Evolutionary conservation across 1,284 basidiomycete genomes (phyloP).

Genomic region (Schizopora paradoxa): DNA sequence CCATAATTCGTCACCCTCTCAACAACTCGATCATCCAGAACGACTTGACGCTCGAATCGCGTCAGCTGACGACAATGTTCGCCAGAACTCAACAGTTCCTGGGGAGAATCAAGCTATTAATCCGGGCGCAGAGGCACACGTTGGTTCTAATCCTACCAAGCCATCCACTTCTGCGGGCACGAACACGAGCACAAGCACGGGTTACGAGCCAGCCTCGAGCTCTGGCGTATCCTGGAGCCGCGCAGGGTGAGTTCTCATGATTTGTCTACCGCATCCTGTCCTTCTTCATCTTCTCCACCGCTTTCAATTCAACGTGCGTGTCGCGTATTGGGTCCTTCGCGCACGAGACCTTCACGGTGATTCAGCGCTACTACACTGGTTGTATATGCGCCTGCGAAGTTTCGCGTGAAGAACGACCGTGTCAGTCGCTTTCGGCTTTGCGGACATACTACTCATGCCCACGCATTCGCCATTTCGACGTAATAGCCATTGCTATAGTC

Average conservation of each 20-base stretch:
- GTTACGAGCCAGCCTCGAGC: slow-evolving; percentile 3
- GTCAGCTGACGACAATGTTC: slow-evolving; percentile 11
- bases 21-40: too few relatives aligned
- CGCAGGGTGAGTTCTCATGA: slow-evolving; percentile 13
- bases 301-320: neutral
- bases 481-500: too few relatives aligned
- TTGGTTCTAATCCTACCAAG: too few relatives aligned
- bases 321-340: neutral
- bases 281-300: neutral
- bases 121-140: too few relatives aligned
- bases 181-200: slow-evolving; percentile 3
- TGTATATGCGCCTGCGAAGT: neutral
- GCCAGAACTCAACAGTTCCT: too few relatives aligned
- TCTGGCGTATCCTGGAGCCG: slow-evolving; percentile 12
- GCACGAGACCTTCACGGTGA: neutral
- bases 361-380: neutral
- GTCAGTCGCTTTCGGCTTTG: too few relatives aligned
- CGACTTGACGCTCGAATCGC: slow-evolving; percentile 3
- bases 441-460: too few relatives aligned
- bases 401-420: slow-evolving; percentile 1
- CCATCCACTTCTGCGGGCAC: too few relatives aligned
- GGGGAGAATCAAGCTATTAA: too few relatives aligned
- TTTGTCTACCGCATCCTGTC: neutral
- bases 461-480: too few relatives aligned
- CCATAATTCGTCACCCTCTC: too few relatives aligned